phyloP scores from a whole-genome alignment of 2,329 filamentous ascomycete genomes.

The Torrubiellomyces zombiae region DNA sequence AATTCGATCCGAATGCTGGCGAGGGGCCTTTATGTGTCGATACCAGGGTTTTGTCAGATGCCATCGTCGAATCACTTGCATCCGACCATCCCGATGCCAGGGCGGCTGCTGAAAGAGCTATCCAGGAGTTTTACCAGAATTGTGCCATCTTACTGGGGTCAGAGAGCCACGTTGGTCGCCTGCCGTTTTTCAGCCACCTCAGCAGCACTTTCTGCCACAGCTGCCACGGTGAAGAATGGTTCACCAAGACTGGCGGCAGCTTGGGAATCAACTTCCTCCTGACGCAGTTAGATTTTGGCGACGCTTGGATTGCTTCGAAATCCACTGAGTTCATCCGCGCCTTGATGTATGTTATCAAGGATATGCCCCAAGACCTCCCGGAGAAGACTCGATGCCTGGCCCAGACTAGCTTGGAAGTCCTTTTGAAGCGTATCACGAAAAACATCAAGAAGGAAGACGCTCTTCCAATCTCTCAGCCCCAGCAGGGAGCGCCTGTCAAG shows the following conservation, averaged over 20 bases:
- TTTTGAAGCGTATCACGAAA: conserved; percentile 65
- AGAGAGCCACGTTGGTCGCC: conserved; percentile 49
- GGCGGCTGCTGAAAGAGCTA: conserved; percentile 64
- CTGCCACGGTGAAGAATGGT: conserved; percentile 97
- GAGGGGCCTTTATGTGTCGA: conserved; percentile 82
- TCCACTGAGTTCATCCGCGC: conserved; percentile 80
- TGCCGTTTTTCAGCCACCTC: conserved; percentile 74
- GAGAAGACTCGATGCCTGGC: conserved; percentile 75
- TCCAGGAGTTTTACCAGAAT: conserved; percentile 63
- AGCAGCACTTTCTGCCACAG: conserved; percentile 79
- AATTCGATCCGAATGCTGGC: conserved; percentile 71
- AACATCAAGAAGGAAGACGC: conserved; percentile 62
- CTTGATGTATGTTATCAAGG: conserved; percentile 95
- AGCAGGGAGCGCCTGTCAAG: conserved; percentile 29
- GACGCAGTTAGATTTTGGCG: conserved; percentile 69
- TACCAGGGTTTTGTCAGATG: conserved; percentile 72
- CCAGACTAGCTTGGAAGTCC: conserved; percentile 64
- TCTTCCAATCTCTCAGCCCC: conserved; percentile 20
- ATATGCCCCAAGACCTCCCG: conserved; percentile 87
- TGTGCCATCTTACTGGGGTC: conserved; percentile 66
- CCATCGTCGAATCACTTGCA: conserved; percentile 75
- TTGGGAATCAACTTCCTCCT: conserved; percentile 79
- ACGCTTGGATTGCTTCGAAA: conserved; percentile 64
- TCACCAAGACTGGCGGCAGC: conserved; percentile 85
- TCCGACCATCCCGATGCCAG: conserved; percentile 70